Percentiles rank a stretch among this genome's conserved stretches.
Evolutionary conservation across 495 filamentous ascomycete genomes (phyloP).

Genomic region (Penicillium soppii): DNA sequence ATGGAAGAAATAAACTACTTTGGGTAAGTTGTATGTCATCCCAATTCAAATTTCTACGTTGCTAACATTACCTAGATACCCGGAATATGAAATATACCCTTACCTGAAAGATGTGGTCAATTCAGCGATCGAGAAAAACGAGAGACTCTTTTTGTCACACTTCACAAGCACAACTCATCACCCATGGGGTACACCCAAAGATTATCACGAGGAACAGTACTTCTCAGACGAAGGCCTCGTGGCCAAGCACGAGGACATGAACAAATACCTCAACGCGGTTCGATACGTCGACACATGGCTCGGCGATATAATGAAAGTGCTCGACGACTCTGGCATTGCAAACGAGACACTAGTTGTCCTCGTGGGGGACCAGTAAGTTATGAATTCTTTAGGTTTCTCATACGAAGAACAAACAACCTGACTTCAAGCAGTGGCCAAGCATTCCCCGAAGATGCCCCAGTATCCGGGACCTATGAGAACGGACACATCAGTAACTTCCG

Average conservation of each 20-base stretch:
- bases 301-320: constrained; percentile 31
- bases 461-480: constrained; percentile 45
- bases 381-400: neutral
- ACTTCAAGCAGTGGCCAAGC: constrained; percentile 31
- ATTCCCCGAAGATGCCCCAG: constrained; percentile 35
- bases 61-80: constrained; percentile 10
- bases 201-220: constrained; percentile 27
- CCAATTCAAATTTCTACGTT: neutral
- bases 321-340: constrained; percentile 41
- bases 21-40: constrained; percentile 19
- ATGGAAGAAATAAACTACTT: constrained; percentile 42
- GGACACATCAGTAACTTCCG: constrained; percentile 45
- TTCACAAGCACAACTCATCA: constrained; percentile 43
- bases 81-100: constrained; percentile 17
- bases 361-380: constrained; percentile 46
- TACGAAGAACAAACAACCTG: neutral
- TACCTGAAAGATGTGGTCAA: constrained; percentile 31
- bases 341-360: constrained; percentile 46
- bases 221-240: constrained; percentile 15
- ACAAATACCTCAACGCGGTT: constrained; percentile 42
- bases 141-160: constrained; percentile 40
- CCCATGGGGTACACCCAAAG: constrained; percentile 34
- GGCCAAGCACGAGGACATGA: constrained; percentile 26
- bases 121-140: constrained; percentile 24
- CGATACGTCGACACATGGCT: constrained; percentile 45